Conservation (phyloP, 1,284 basidiomycete genomes). For the Cryptococcus sp. region DNA sequence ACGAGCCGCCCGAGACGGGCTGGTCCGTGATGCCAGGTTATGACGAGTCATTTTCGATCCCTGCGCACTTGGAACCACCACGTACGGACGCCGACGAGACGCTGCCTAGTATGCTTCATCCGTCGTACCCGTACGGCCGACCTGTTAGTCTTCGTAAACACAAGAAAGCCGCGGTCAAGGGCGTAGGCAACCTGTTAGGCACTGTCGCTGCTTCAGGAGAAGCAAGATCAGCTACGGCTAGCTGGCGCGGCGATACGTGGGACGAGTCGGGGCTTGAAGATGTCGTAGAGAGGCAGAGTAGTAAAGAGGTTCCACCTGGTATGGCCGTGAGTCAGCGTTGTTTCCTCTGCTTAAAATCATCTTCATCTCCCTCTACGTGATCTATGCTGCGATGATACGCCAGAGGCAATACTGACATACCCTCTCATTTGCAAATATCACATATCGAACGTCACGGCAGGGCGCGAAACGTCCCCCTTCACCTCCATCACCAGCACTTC, state of each 20-base stretch:
- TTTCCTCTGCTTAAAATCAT: neutral
- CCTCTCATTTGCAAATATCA: neutral
- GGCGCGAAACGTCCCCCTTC: conserved; percentile 50
- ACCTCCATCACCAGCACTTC: conserved; percentile 43
- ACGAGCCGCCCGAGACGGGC: conserved; percentile 43
- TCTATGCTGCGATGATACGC: neutral
- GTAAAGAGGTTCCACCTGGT: conserved; percentile 47
- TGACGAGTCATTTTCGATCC: conserved; percentile 34
- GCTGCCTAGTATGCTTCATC: conserved; percentile 43
- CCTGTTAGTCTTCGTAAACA: conserved; percentile 5
- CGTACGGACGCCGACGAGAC: conserved; percentile 46
- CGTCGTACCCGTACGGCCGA: conserved; percentile 45
- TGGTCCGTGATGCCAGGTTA: conserved; percentile 51
- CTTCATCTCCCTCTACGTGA: neutral
- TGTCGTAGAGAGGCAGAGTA: conserved; percentile 34
- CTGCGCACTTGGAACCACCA: conserved; percentile 49
- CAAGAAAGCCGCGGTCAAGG: conserved; percentile 5
- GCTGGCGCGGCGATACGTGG: conserved; percentile 30
- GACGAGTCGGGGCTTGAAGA: conserved; percentile 36
- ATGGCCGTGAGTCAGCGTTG: conserved; percentile 47
- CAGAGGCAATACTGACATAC: neutral
- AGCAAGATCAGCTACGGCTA: too few relatives aligned
- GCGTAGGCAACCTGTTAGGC: conserved; percentile 29
- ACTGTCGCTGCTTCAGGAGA: conserved; percentile 23
- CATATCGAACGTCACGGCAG: conserved; percentile 14